phyloP scores from a whole-genome alignment of 805 yeast species.

The Candida hispaniensis region DNA sequence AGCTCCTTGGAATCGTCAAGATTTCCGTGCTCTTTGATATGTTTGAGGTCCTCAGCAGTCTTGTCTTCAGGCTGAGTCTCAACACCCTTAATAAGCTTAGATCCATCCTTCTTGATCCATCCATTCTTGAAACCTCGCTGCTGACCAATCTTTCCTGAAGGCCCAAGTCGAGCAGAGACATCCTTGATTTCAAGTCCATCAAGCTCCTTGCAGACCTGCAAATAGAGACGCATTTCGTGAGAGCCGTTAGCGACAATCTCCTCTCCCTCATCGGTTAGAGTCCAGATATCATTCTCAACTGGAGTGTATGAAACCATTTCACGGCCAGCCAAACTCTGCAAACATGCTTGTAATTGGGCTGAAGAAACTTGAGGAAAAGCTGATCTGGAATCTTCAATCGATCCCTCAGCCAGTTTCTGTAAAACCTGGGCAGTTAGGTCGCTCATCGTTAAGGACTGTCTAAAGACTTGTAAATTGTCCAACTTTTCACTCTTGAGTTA shows the following conservation, averaged over 20 bases:
- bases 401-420: slow-evolving; percentile 49
- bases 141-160: slow-evolving; percentile 79
- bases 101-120: slow-evolving; percentile 88
- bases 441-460: slow-evolving; percentile 22
- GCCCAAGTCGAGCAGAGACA: slow-evolving; percentile 53
- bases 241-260: slow-evolving; percentile 75
- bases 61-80: slow-evolving; percentile 47
- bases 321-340: slow-evolving; percentile 76
- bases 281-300: slow-evolving; percentile 66
- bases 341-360: slow-evolving; percentile 45
- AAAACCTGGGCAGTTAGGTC: slow-evolving; percentile 36
- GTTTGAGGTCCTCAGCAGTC: slow-evolving; percentile 53
- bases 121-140: slow-evolving; percentile 96
- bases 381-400: slow-evolving; percentile 57
- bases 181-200: slow-evolving; percentile 79
- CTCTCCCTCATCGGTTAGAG: slow-evolving; percentile 68
- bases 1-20: slow-evolving; percentile 54
- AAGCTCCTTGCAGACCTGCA: slow-evolving; percentile 56
- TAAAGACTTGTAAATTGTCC: too few relatives aligned
- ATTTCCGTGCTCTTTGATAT: slow-evolving; percentile 46
- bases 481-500: too few relatives aligned
- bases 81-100: slow-evolving; percentile 50
- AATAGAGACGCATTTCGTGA: slow-evolving; percentile 74
- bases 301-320: slow-evolving; percentile 65
- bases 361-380: slow-evolving; percentile 46